Evolutionary conservation across 164 flowering plant species (phyloP).

Genomic region (Nymphaea thermarum): DNA sequence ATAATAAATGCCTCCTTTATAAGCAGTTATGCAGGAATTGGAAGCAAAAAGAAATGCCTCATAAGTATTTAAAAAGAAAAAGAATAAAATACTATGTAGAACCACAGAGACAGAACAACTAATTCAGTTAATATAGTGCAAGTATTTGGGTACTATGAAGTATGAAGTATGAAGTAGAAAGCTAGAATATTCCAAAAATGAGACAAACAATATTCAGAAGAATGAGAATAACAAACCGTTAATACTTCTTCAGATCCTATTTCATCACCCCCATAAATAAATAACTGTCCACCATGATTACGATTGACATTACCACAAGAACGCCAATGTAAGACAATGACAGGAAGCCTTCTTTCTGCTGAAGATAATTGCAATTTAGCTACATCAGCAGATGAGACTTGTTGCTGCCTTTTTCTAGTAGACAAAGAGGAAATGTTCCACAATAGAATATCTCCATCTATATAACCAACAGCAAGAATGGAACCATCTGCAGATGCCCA

Average conservation of each 20-base stretch:
- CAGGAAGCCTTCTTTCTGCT: slow-evolving; percentile 69
- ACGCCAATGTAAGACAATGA: slow-evolving; percentile 74
- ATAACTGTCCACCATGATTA: slow-evolving; percentile 45
- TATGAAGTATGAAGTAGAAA: too few relatives aligned
- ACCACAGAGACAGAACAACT: too few relatives aligned
- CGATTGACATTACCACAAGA: slow-evolving; percentile 22
- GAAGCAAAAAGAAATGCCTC: too few relatives aligned
- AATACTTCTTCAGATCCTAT: slow-evolving; percentile 89
- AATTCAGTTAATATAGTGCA: too few relatives aligned
- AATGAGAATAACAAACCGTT: slow-evolving; percentile 36
- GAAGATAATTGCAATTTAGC: slow-evolving; percentile 72
- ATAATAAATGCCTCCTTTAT: too few relatives aligned
- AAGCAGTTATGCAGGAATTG: too few relatives aligned
- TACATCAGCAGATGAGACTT: slow-evolving; percentile 34
- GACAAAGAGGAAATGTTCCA: slow-evolving; percentile 51
- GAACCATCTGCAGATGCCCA: slow-evolving; percentile 88
- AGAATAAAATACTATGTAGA: too few relatives aligned
- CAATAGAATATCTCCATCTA: slow-evolving; percentile 84
- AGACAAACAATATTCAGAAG: not conserved
- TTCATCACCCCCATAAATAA: slow-evolving; percentile 89
- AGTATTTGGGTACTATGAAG: too few relatives aligned
- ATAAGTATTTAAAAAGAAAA: too few relatives aligned
- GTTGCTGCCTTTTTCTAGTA: slow-evolving; percentile 21
- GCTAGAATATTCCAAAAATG: too few relatives aligned
- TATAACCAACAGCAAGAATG: slow-evolving; percentile 76